A percentile compares a stretch with the other conserved stretches of the same genome.
Conservation (phyloP, 108 stramenopile species). For the Fistulifera solaris region DNA sequence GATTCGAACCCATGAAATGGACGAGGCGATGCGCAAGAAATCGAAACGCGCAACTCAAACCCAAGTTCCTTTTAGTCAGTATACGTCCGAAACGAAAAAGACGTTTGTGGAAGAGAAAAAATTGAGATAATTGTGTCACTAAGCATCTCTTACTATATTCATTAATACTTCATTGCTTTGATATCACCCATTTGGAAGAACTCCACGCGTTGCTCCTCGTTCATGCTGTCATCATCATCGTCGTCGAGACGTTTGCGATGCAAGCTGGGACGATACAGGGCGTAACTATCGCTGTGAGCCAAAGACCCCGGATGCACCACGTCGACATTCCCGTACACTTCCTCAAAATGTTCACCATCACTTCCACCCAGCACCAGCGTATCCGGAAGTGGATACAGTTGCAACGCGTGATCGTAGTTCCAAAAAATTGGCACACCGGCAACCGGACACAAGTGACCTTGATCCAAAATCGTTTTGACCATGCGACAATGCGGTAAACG, state of each 20-base stretch:
- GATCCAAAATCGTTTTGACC: conserved; percentile 80
- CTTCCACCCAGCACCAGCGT: conserved; percentile 58
- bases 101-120: conserved; percentile 6
- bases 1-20: conserved; percentile 76
- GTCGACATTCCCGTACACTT: conserved; percentile 4
- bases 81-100: conserved; percentile 10
- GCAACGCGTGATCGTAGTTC: conserved; percentile 85
- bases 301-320: conserved; percentile 6
- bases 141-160: too few relatives aligned
- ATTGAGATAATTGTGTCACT: neutral
- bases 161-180: neutral
- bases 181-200: neutral
- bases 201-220: neutral
- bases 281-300: conserved; percentile 1
- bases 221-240: neutral
- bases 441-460: conserved; percentile 85
- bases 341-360: conserved; percentile 6
- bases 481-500: conserved; percentile 14
- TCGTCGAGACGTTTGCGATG: neutral
- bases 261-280: conserved; percentile 1
- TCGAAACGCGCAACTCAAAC: conserved; percentile 30
- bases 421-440: conserved; percentile 72
- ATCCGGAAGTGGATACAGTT: conserved; percentile 88
- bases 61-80: conserved; percentile 27
- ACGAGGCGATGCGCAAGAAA: conserved; percentile 50